Base-by-base conservation (phyloP, 2,329 filamentous ascomycete genomes). In the Rasamsonia emersonii region DNA sequence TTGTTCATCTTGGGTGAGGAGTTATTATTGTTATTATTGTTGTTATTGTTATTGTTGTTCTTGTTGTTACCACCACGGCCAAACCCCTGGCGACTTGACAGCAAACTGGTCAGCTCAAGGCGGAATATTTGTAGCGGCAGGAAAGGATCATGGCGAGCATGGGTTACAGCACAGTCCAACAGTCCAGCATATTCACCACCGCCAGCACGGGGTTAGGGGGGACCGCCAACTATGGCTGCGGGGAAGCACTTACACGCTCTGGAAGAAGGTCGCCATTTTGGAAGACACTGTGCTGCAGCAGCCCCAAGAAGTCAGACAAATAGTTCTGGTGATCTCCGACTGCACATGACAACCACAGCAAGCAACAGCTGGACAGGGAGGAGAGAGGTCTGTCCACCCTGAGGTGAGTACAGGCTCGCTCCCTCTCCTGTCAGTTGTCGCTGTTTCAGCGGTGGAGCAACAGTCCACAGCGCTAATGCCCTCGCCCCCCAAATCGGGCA, bases 251-350 rank as follows among this genome's bases (percentile, higher is more conserved):
- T 64, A 68, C 65, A 67, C 64, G 43, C 62, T 66, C 48, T 66
- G 64, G 32, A 68, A 65, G 46, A 67, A 67, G 29, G 58, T 64
- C 30, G 63, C 58, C 65, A 68, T 68, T 32, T 35, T 58, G 37
- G 34, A 32, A 25, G 21, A 33, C 34, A 33, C 33, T 31, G 34
- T 31, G 30, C 25, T 28, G 31, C 32, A 43, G 33, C 29, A 33
- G 15, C 18, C 13, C 11, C 11, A 9, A 28, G 19, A 31, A 18
- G 8, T 10, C 24, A 9, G 13, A 15, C 13, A 29, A 11, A 23
- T 11, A 23, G 11, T 23, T 8, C 20, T 9, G 11, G 20, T 9
- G 20, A 23, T n/a, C n/a, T n/a, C n/a, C n/a, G n/a, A n/a, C n/a
- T n/a, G n/a, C n/a, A n/a, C n/a, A n/a, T n/a, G n/a, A n/a, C n/a